These are phyloP conservation scores for Erucastrum elatum DNA, from an alignment of 345 rosid species.

Conservation along the genomic window DNA sequence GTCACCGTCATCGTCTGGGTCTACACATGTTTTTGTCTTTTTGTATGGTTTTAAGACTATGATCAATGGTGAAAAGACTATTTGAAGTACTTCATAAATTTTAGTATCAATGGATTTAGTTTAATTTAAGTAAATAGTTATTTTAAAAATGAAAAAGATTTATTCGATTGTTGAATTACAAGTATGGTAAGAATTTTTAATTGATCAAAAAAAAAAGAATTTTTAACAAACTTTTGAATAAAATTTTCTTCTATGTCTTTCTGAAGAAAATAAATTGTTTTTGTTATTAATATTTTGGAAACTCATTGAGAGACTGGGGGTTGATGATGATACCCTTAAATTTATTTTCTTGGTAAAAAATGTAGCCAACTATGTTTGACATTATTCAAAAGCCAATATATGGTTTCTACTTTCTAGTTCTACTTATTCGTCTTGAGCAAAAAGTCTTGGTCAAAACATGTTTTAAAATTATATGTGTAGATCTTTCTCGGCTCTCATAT, in stretches of 20 bases:
- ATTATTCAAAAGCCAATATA: neutral
- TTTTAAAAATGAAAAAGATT: neutral
- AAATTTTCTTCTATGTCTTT: neutral
- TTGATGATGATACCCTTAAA: neutral
- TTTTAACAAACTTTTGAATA: neutral
- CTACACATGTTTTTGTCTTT: neutral
- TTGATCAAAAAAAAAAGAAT: too few species aligned
- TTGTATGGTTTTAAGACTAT: neutral
- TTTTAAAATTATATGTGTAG: neutral
- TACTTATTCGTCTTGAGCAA: neutral
- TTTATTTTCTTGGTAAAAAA: neutral
- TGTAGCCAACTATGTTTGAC: neutral
- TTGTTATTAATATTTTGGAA: too few species aligned
- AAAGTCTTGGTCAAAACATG: neutral
- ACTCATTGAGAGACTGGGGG: too few species aligned
- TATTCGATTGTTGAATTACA: neutral
- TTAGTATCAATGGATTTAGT: neutral
- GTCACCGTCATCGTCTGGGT: neutral
- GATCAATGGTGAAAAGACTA: neutral
- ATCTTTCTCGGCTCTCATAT: neutral
- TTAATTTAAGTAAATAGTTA: neutral
- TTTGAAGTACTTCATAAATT: too few species aligned
- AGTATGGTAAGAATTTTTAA: neutral
- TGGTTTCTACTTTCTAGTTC: neutral
- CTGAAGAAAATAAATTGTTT: too few species aligned